Conservation (phyloP, 2,329 filamentous ascomycete genomes). For the Fusarium camptoceras region DNA sequence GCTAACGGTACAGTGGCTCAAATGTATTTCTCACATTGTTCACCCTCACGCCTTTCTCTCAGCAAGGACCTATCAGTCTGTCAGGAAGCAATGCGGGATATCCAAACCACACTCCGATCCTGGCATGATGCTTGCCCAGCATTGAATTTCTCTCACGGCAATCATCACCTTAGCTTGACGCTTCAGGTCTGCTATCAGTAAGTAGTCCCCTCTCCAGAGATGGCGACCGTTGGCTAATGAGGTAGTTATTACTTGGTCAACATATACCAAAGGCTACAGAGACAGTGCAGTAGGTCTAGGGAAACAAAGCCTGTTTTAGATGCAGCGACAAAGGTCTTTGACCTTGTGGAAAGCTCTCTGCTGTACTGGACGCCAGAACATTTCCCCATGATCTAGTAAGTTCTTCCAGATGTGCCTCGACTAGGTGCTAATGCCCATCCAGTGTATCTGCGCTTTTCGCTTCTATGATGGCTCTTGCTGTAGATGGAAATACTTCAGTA, state of each 20-base stretch:
- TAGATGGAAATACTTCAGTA: accelerated
- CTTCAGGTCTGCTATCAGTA: background rate
- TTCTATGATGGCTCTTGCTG: background rate
- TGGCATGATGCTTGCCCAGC: background rate
- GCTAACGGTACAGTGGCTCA: background rate
- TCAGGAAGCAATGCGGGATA: background rate
- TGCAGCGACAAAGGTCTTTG: background rate
- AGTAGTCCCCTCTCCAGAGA: background rate
- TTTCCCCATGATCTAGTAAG: background rate
- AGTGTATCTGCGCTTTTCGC: background rate
- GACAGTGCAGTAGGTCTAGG: accelerated
- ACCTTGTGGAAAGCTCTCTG: accelerated
- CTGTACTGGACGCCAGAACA: background rate
- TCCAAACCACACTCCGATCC: accelerated
- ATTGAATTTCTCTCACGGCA: background rate
- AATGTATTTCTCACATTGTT: conserved; percentile 1
- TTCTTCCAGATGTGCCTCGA: accelerated
- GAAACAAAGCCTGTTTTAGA: accelerated
- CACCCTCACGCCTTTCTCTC: accelerated
- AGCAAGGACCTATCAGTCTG: background rate
- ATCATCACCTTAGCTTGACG: background rate
- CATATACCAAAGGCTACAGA: background rate
- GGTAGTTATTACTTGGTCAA: conserved; percentile 1
- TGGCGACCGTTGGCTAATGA: accelerated
- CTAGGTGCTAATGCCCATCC: background rate